Evolutionary conservation across 768 basidiomycete genomes (phyloP), one percentile per base, ranked within the genome.

Genomic region (Melanogaster broomeanus): DNA sequence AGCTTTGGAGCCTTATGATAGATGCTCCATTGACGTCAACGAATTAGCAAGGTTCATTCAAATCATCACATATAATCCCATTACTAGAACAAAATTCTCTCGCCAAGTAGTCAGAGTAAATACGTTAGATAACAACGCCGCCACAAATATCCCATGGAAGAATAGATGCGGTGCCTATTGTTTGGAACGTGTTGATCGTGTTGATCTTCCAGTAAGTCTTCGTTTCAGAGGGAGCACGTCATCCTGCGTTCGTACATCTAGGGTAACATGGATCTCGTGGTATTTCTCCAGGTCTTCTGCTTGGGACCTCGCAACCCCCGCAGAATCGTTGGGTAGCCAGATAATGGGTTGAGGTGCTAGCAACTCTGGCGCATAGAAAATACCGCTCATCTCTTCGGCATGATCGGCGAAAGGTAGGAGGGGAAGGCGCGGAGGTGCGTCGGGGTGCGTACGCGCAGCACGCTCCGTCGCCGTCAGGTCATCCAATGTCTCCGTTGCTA

Each of bases 311-410:
- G 85, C 88, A 15, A 90, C 82, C 21, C 87, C 87, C 15, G 84
- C 82, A 11, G 77, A 77, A 64, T 91, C 90, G 65, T 88, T 85
- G 1, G 88, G 88, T n/a, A 92, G 74, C 90, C 90, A 92, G 45
- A 93, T 88, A 52, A 87, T 83, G 1, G 89, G 90, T 18, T 79
- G 73, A 16, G 89, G 88, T 12, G 88, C 87, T 55, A 89, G 78
- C 35, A 92, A 76, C 66, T 90, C 90, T 2, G 90, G 88, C 4
- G 90, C 88, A 62, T 92, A 93, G 34, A 93, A 71, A 49, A 92
- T 83, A 15, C 84, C 83, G 6, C 81, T 79, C 80, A 88, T 85
- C 59, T 89, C 85, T 61, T 87, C 84, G 13, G 86, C 84, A 57
- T 89, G 87, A 65, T 89, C 87, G 1, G 81, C 76, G 60, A 90